A percentile compares a stretch with the other conserved stretches of the same genome.
These are phyloP conservation scores for Aaosphaeria arxii DNA, from an alignment of 2,329 filamentous ascomycete genomes.

Conservation along the genomic window DNA sequence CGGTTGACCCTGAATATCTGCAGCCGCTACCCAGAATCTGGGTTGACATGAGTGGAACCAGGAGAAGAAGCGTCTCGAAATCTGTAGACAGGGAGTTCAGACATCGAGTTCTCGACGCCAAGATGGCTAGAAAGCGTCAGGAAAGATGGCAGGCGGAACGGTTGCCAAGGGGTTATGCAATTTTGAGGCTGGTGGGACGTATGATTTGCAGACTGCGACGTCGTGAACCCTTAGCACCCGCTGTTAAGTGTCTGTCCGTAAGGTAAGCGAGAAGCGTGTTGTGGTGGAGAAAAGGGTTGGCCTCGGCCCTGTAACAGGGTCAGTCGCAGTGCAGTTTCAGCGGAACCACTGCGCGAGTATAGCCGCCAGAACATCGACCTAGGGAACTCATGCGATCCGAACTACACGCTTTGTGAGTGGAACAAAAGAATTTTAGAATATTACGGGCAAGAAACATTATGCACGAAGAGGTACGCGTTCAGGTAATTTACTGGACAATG, in stretches of 20 bases:
- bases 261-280: slow-evolving; percentile 10
- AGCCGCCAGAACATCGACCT: slow-evolving; percentile 17
- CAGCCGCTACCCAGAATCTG: slow-evolving; percentile 12
- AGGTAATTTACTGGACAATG: slow-evolving; percentile 4
- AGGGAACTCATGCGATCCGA: slow-evolving; percentile 27
- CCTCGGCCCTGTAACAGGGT: slow-evolving; percentile 20
- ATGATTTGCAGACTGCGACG: slow-evolving; percentile 33
- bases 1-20: not conserved
- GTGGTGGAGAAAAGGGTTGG: slow-evolving; percentile 13
- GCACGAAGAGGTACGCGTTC: slow-evolving; percentile 14
- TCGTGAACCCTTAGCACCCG: slow-evolving; percentile 21
- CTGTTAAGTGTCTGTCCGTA: slow-evolving; percentile 15
- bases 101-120: slow-evolving; percentile 7
- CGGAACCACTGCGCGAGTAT: slow-evolving; percentile 20
- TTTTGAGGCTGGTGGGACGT: slow-evolving; percentile 27
- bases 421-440: slow-evolving; percentile 10
- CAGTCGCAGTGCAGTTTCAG: slow-evolving; percentile 34
- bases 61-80: slow-evolving; percentile 27
- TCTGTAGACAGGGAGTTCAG: slow-evolving; percentile 11
- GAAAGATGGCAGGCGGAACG: slow-evolving; percentile 20
- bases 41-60: slow-evolving; percentile 8
- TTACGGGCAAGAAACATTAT: slow-evolving; percentile 24
- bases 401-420: not conserved
- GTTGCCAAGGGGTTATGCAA: slow-evolving; percentile 28
- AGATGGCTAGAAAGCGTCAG: slow-evolving; percentile 6